Evolutionary conservation across 805 yeast species (phyloP).

Genomic region (Suhomyces faveliae): DNA sequence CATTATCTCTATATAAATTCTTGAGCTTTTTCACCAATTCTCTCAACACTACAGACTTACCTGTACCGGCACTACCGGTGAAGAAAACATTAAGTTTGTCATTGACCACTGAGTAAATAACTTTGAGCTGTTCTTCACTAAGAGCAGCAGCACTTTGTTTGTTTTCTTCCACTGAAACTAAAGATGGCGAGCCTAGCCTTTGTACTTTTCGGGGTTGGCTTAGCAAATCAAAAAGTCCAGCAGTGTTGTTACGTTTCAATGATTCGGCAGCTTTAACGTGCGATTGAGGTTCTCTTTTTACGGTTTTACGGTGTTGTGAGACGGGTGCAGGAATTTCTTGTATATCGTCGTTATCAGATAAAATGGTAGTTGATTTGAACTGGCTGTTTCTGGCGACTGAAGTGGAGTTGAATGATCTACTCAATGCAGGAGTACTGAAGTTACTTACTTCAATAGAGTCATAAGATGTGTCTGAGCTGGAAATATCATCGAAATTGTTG

Average conservation of each 20-base stretch:
- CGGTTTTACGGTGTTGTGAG: background rate
- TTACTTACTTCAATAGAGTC: constrained; percentile 39
- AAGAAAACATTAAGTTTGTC: constrained; percentile 59
- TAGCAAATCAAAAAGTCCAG: background rate
- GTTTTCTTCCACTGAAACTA: constrained; percentile 1
- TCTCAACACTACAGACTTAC: constrained; percentile 69
- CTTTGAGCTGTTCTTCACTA: constrained; percentile 44
- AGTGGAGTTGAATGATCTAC: constrained; percentile 16
- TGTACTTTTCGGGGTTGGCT: constrained; percentile 10
- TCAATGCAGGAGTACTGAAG: constrained; percentile 33
- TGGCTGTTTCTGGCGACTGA: constrained; percentile 1
- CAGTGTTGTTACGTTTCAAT: background rate
- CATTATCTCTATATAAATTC: constrained; percentile 40
- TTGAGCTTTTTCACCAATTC: constrained; percentile 51
- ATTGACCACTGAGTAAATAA: constrained; percentile 51
- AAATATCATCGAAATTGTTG: constrained; percentile 29
- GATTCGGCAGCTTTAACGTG: background rate
- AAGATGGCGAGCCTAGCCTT: constrained; percentile 10
- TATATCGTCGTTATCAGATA: constrained; percentile 5
- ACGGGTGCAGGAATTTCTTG: background rate
- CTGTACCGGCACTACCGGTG: constrained; percentile 88
- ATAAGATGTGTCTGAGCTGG: constrained; percentile 30
- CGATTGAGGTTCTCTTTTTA: background rate
- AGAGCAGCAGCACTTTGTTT: constrained; percentile 8
- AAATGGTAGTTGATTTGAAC: background rate